Percentiles rank a stretch among this genome's conserved stretches.
Conservation (phyloP, 768 basidiomycete species). For the Russula lepida region DNA sequence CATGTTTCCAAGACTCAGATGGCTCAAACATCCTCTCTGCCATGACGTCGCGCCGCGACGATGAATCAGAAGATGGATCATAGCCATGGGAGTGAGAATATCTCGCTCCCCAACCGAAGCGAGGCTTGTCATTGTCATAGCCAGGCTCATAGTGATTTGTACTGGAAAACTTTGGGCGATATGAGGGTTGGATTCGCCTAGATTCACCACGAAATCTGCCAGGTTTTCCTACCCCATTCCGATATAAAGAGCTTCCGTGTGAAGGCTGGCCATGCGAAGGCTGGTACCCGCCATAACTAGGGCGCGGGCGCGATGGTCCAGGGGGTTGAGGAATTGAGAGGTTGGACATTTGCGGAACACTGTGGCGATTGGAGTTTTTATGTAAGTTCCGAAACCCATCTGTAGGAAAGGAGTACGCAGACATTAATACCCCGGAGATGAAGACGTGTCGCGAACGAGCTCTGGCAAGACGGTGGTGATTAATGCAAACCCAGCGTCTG, state of each 20-base stretch:
- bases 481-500: background rate
- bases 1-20: slow-evolving; percentile 48
- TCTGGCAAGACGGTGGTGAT: background rate
- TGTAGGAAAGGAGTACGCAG: background rate
- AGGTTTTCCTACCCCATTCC: slow-evolving; percentile 33
- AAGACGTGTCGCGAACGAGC: slow-evolving; percentile 2
- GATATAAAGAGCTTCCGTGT: slow-evolving; percentile 31
- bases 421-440: background rate
- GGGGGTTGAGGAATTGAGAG: slow-evolving; percentile 43
- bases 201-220: slow-evolving; percentile 29
- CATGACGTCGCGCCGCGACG: slow-evolving; percentile 29
- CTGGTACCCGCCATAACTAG: slow-evolving; percentile 45
- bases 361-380: slow-evolving; percentile 6
- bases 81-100: slow-evolving; percentile 22
- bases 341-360: slow-evolving; percentile 18
- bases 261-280: slow-evolving; percentile 37
- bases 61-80: slow-evolving; percentile 26
- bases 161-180: slow-evolving; percentile 27
- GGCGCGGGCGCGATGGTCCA: slow-evolving; percentile 35
- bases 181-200: slow-evolving; percentile 41
- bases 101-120: slow-evolving; percentile 2
- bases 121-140: slow-evolving; percentile 8
- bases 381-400: background rate
- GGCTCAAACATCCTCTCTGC: slow-evolving; percentile 62
- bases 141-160: slow-evolving; percentile 12